Evolutionary conservation across 768 basidiomycete species (phyloP).

Genomic region (Mycena sanguinolenta): DNA sequence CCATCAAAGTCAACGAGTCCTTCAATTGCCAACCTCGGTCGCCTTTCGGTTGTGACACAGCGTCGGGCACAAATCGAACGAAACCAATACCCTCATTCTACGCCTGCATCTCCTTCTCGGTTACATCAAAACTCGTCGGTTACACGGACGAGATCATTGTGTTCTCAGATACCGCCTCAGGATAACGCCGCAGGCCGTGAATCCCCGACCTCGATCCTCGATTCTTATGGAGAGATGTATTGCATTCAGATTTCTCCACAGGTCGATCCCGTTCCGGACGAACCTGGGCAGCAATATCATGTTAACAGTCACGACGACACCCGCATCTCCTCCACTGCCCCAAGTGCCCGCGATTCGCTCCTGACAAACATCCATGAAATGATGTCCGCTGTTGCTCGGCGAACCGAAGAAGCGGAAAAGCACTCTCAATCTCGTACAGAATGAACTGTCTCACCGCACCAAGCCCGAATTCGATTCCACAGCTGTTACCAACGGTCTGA

Average conservation of each 20-base stretch:
- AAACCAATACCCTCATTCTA: slow-evolving; percentile 40
- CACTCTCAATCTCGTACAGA: slow-evolving; percentile 45
- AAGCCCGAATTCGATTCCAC: slow-evolving; percentile 23
- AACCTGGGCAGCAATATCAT: neutral
- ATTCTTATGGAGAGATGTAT: slow-evolving; percentile 38
- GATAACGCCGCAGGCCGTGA: neutral
- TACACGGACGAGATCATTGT: slow-evolving; percentile 19
- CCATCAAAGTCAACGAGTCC: slow-evolving; percentile 64
- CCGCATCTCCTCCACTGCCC: slow-evolving; percentile 22
- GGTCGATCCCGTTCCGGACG: neutral
- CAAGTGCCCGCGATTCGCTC: slow-evolving; percentile 32
- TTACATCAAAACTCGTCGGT: slow-evolving; percentile 13
- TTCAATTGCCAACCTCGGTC: slow-evolving; percentile 72
- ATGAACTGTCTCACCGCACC: slow-evolving; percentile 37
- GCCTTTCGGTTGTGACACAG: slow-evolving; percentile 74
- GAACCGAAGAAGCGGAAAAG: slow-evolving; percentile 43
- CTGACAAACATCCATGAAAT: slow-evolving; percentile 49
- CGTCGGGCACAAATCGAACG: slow-evolving; percentile 73
- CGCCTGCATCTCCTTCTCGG: slow-evolving; percentile 25
- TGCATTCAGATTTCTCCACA: neutral
- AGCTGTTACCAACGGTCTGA: slow-evolving; percentile 50
- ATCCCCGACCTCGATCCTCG: slow-evolving; percentile 42
- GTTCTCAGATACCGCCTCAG: slow-evolving; percentile 17
- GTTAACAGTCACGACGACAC: neutral
- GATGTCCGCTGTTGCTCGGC: slow-evolving; percentile 47